Evolutionary conservation across 352 stramenopile species (phyloP), one percentile per base, ranked within the genome.

Genomic region (Pythium folliculosum): DNA sequence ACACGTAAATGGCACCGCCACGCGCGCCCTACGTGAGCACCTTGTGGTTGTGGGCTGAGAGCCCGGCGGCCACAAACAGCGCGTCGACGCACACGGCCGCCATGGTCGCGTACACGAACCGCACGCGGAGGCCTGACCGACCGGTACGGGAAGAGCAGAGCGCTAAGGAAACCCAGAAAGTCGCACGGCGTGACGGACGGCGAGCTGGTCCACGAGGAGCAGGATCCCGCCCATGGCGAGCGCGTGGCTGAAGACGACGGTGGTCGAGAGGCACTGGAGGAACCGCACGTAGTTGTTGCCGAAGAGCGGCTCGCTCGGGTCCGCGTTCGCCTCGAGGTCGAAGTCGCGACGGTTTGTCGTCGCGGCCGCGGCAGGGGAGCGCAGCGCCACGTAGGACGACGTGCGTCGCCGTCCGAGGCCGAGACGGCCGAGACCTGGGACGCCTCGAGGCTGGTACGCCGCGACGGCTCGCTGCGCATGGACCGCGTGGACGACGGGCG

Each of bases 141-240:
- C 3, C 76, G 71, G 51, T 82, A 72, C 13, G 73, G 75, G 52
- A 81, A 81, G 3, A 81, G 45, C 7, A 81, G 65, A 17, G 76
- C 69, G 60, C 81, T 84, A 19, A 84, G 65, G 25, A 81, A 77
- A 8, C 73, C 71, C 7, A 83, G 37, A 44, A 80, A 80, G 60
- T 84, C 81, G 32, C 71, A 80, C 1, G 73, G 73, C 22, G 73
- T 66, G 5, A 68, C 72, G 0, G 77, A 76, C 5, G 16, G 71
- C 64, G 12, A 65, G 49, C 16, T 66, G 60, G 49, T 81, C 67
- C 12, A 80, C 74, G 3, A 76, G 47, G 14, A 84, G 23, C 40
- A 84, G 55, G 32, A 84, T 77, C 19, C 75, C 57, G 16, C 71
- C 77, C 71, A 79, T 76, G 19, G 71, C 69, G 7, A 73, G 40